Base-by-base conservation (phyloP, 1,284 basidiomycete genomes). In the Fereydounia khargensis region DNA sequence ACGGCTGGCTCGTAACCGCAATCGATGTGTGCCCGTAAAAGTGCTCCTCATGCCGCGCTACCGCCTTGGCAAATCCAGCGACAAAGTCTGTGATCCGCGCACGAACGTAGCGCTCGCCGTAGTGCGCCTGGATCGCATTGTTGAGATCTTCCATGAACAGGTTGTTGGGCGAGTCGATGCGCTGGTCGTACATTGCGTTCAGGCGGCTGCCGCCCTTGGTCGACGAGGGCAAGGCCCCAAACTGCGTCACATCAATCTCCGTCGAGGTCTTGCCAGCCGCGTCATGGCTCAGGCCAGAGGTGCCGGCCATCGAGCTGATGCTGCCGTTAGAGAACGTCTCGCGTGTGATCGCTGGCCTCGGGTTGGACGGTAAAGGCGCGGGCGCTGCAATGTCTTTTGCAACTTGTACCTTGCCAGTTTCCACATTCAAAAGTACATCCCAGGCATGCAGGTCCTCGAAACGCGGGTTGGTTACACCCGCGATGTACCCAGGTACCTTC, bases 401-500 rank as follows among this genome's bases (percentile, higher is more conserved):
- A 2, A 96, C 85, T 2, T 85, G 86, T 52, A 96, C 86, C 39
- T 84, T 84, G 4, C 89, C 89, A 0, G 85, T 85, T 42, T 89
- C 86, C 49, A 95, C 84, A 71, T 96, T 90, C 75, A 90, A 88
- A 28, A 96, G 80, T 1, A 98, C 80, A 76, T 98, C 92, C 94
- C 94, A 98, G 14, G 83, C 81, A 1, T 85, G 84, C 0, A 87
- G 83, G 7, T 87, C 82, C 68, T 92, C 89, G 74, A 96, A 96
- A 23, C 94, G 89, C 1, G 92, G 92, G 70, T 98, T 97, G 3
- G 89, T 94, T 2, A 96, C 91, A 3, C 92, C 92, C 5, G 91
- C 92, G 45, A 98, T 91, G 74, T 87, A 98, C 10, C 88, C 91
- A 4, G 87, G 84, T 37, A 89, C 85, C 33, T 84, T 83, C 77